Percentiles rank a stretch among this genome's conserved stretches.
Evolutionary conservation across 1,284 basidiomycete species (phyloP).

Genomic region (Laetiporus sulphureus): DNA sequence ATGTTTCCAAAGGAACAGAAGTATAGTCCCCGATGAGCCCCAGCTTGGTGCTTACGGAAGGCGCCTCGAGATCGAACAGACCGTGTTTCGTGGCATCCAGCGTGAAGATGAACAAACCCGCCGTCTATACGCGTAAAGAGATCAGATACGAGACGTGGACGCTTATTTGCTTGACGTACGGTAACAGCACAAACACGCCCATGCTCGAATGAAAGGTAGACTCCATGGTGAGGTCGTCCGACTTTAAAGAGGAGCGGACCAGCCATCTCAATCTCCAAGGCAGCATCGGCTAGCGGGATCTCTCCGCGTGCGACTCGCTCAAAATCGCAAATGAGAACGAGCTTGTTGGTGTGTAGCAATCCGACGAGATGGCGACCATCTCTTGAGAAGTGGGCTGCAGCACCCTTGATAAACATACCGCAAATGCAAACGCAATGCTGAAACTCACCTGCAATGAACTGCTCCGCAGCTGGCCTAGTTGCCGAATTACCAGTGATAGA

Average conservation of each 20-base stretch:
- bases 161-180: conserved; percentile 29
- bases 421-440: not conserved
- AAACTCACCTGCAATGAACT: not conserved
- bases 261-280: conserved; percentile 36
- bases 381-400: conserved; percentile 51
- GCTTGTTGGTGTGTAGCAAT: conserved; percentile 34
- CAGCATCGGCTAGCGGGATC: conserved; percentile 29
- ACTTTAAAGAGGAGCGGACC: conserved; percentile 4
- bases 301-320: conserved; percentile 32
- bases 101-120: conserved; percentile 28
- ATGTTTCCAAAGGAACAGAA: not conserved
- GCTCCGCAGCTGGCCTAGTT: too few species aligned
- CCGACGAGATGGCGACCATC: conserved; percentile 49
- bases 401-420: not conserved
- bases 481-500: not conserved
- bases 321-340: conserved; percentile 51
- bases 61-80: conserved; percentile 9
- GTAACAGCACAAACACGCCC: conserved; percentile 44
- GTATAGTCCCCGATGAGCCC: conserved; percentile 12
- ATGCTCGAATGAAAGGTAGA: conserved; percentile 49
- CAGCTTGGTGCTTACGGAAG: conserved; percentile 11
- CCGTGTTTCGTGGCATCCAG: conserved; percentile 18
- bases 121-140: conserved; percentile 27
- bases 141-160: not conserved
- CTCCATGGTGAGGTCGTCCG: conserved; percentile 18